phyloP scores from a whole-genome alignment of 345 rosid species.

The Gossypium arboreum region DNA sequence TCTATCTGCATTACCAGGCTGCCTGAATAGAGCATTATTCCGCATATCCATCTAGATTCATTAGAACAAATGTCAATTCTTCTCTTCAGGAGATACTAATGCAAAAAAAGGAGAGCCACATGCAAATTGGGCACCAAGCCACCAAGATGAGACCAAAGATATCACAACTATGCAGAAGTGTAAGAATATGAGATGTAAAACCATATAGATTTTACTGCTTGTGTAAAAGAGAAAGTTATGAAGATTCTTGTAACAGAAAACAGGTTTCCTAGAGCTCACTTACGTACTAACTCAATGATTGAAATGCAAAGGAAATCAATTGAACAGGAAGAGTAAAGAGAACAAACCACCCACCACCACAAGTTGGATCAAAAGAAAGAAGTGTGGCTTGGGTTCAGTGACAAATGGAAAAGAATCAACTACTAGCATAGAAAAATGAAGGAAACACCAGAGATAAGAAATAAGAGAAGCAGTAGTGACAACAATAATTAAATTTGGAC shows the following conservation, averaged over 20 bases:
- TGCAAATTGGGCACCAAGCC: slow-evolving; percentile 8
- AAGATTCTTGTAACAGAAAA: not conserved
- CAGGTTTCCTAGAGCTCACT: not conserved
- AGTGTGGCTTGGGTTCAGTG: not conserved
- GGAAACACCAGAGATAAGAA: not conserved
- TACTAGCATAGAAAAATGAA: not conserved
- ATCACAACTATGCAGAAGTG: slow-evolving; percentile 5
- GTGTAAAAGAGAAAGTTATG: not conserved
- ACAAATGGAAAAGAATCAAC: slow-evolving; percentile 3
- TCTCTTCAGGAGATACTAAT: slow-evolving; percentile 15
- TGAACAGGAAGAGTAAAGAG: not conserved
- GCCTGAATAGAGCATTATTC: slow-evolving; percentile 54
- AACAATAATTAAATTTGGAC: not conserved
- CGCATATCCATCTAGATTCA: slow-evolving; percentile 62
- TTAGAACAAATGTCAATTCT: slow-evolving; percentile 23
- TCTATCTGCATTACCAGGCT: slow-evolving; percentile 63
- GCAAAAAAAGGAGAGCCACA: slow-evolving; percentile 15
- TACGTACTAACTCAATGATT: slow-evolving; percentile 3
- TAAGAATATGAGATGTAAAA: slow-evolving; percentile 1
- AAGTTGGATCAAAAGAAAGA: slow-evolving; percentile 8
- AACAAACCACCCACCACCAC: not conserved
- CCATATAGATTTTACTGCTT: not conserved
- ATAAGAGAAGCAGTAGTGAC: not conserved
- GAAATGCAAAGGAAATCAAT: not conserved
- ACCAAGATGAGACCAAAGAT: not conserved